Evolutionary conservation across 257 asterid species (phyloP), one percentile per base, ranked within the genome.

Genomic region (Nyctanthes arbortristis): DNA sequence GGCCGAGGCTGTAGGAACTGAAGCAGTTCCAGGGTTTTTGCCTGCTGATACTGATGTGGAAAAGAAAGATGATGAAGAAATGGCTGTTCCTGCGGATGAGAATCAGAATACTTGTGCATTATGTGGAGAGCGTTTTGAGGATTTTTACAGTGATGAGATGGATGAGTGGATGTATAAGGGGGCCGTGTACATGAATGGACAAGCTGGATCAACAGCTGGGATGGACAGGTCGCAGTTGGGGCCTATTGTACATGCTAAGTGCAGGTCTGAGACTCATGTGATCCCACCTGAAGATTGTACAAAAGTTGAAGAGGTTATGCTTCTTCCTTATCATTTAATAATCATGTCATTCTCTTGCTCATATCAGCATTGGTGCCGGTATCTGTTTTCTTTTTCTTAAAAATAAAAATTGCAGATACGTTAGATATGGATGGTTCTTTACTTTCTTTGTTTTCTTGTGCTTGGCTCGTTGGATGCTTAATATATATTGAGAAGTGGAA

Each of bases 151-250:
- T 49, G 99, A 93, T 65, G 99, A 93, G 71, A 77, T 81, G 62
- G 99, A 93, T 45, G 96, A 91, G 72, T 93, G 99, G 99, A 93
- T 93, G 99, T 93, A 91, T 64, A 93, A 70, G 79, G 99, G 96
- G 45, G 96, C 97, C 33, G 88, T 86, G 22, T 93, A 93, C 78
- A 78, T 91, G 96, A 70, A 91, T 68, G 89, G 87, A 39, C 94
- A 96, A 0, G 74, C 72, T 78, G 96, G 85, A 39, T 59, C 80
- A 47, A 77, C 84, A 12, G 78, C 77, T 32, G 97, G 92, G 66
- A 80, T 89, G 83, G 96, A 91, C 61, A 85, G 84, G 85, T 89
- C 96, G 36, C 86, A 73, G 76, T 82, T 93, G 52, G 97, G 99
- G 49, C 96, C 95, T 34, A 93, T 93, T 68, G 90, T 93, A 62